Evolutionary conservation across 352 stramenopile genomes (phyloP), one percentile per base, ranked within the genome.

Genomic region (Pseudoperonospora humuli): DNA sequence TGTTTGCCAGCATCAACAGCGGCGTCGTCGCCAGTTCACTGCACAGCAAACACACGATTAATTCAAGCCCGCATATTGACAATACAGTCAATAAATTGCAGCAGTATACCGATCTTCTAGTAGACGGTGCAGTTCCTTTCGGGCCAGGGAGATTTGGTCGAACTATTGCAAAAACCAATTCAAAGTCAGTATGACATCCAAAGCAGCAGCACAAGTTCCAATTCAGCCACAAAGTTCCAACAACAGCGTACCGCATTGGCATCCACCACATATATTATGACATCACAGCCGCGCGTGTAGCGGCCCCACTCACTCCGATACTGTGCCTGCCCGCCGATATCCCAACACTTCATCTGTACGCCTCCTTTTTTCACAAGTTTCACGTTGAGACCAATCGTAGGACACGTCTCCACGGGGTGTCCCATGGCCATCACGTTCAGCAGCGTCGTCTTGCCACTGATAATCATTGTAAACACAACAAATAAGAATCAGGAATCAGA

Each of bases 191-290:
- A 48, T 20, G 19, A 17, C n/a, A n/a, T n/a, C n/a, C n/a, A n/a
- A n/a, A n/a, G n/a, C n/a, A n/a, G n/a, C n/a, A n/a, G n/a, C n/a
- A n/a, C n/a, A n/a, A n/a, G n/a, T n/a, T n/a, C n/a, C n/a, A n/a
- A n/a, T n/a, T n/a, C n/a, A n/a, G n/a, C 1, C 10, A 27, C 4
- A 21, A 35, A 11, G 15, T 21, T 13, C 10, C 17, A 39, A 3
- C 13, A 27, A 6, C 2, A 42, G 21, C 76, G 43, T 77, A 96
- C 86, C 59, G 95, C 95, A 20, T 96, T 95, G 32, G 94, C 90
- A 52, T 99, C 95, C 1, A 99, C 95, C 15, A 99, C 95, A 83
- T 97, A 99, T 59, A 99, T 94, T 65, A 99, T 97, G 45, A 99
- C 95, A 69, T 98, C 93, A 69, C 95, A 98, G 33, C 95, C 95